Evolutionary conservation across 2,329 filamentous ascomycete genomes (phyloP), one percentile per base, ranked within the genome.

Genomic region (Bimuria novae-zelandiae): DNA sequence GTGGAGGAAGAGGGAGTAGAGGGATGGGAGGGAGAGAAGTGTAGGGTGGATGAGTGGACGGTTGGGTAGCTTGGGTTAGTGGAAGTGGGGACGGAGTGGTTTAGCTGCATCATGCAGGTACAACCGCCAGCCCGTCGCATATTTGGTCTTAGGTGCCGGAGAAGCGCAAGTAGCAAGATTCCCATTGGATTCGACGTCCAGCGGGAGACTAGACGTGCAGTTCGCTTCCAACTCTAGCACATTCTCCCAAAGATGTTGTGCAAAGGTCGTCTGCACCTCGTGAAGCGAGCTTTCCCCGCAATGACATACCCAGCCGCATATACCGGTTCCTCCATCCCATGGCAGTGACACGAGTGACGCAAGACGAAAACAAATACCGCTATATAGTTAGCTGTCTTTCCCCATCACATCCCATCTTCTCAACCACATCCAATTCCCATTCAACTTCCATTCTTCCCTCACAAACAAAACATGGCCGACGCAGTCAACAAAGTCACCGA

Each of bases 1-100:
- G 21, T 51, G 48, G 48, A 23, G 16, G 23, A 43, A 33, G 40
- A 43, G 40, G 25, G 46, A 10, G 21, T 37, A 29, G 25, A 16
- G 16, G 8, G 25, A 14, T 27, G 39, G n/a, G 30, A 33, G 5
- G 10, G 4, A 12, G n/a, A 4, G 30, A 7, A 33, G n/a, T 33
- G n/a, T 33, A 16, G 11, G 30, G 30, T 36, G 14, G n/a, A 16
- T 7, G 14, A 36, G n/a, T 7, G 16, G 33, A 4, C n/a, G 7
- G 30, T 33, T 12, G 30, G 10, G 30, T 36, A 16, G 33, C 17
- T 16, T 4, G 33, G 16, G 6, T 33, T 8, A 12, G 12, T 33
- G 12, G 25, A 27, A 6, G 6, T 27, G 10, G 6, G 10, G 10
- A 10, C 5, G 25, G 25, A 6, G 25, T 27, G 25, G 10, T 10